Base-by-base conservation (phyloP, 345 rosid species). In the Abelmoschus esculentus region DNA sequence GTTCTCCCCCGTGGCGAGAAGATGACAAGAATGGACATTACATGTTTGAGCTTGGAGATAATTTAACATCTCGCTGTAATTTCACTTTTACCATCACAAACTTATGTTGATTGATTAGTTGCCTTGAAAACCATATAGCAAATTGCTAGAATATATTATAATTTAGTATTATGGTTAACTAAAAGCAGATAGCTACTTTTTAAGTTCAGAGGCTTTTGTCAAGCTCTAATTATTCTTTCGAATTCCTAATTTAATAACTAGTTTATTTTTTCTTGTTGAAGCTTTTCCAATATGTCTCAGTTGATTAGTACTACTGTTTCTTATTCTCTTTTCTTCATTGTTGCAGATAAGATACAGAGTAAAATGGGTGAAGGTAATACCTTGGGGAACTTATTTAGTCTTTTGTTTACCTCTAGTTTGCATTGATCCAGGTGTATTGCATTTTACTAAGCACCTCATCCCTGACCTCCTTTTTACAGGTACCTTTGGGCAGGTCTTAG, bases 1-100 rank as follows among this genome's bases (percentile, higher is more conserved):
- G 70, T 56, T 87, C 92, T 31, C 90, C 96, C 65, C 96, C 96
- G 1, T 86, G 96, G 96, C 82, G 92, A 73, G 87, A 87, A 19
- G 92, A 89, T 77, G 90, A 87, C 79, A 86, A 89, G 81, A 90
- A 89, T 72, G 96, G 96, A 2, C 96, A 87, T 81, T 89, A 80
- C 69, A 84, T 85, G 60, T 89, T 84, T 74, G 79, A 80, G 31
- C 65, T 56, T 56, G 61, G 61, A 56, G 61, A 56, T 56, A 56
- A 56, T 56, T 56, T 56, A 56, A 56, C 61, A 61, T 79, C 89
- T 32, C 86, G 96, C 73, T 89, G 96, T 89, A 78, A 77, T 87
- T 70, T 42, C 68, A 14, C 64, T 38, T 22, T 58, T 32, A 47
- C 69, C 57, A 66, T 66, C 8, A 70, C 22, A 47, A 28, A 29